Evolutionary conservation across 2,329 filamentous ascomycete genomes (phyloP).

Genomic region (Akanthomyces dipterigenus): DNA sequence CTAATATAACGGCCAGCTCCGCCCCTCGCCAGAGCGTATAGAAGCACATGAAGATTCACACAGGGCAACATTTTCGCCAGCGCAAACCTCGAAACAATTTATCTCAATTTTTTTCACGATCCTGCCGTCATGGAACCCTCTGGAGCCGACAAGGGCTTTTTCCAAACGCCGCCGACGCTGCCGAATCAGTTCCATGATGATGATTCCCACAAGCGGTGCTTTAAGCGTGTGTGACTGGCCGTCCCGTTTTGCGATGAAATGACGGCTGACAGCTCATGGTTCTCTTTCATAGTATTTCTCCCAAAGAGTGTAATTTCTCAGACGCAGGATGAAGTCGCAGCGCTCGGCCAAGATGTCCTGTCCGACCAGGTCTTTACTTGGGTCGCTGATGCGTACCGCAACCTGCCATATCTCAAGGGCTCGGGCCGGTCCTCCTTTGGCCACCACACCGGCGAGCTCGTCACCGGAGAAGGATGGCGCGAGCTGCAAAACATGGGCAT

Average conservation of each 20-base stretch:
- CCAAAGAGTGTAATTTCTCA: conserved; percentile 31
- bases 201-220: conserved; percentile 42
- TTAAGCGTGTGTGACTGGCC: conserved; percentile 35
- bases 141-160: conserved; percentile 45
- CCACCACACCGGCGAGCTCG: conserved; percentile 48
- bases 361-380: conserved; percentile 47
- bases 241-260: neutral
- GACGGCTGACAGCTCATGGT: neutral
- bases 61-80: neutral
- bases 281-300: conserved; percentile 38
- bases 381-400: conserved; percentile 58
- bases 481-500: conserved; percentile 53
- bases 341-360: conserved; percentile 47
- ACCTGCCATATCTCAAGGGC: conserved; percentile 53
- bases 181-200: conserved; percentile 53
- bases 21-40: neutral
- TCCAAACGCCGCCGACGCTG: conserved; percentile 45
- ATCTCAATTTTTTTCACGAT: neutral
- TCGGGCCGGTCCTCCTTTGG: conserved; percentile 57
- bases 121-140: conserved; percentile 35
- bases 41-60: neutral
- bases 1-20: neutral
- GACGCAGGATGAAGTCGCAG: conserved; percentile 37
- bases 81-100: neutral
- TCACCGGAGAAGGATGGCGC: conserved; percentile 62